Conservation (phyloP, 495 filamentous ascomycete genomes). For the Monascus purpureus region DNA sequence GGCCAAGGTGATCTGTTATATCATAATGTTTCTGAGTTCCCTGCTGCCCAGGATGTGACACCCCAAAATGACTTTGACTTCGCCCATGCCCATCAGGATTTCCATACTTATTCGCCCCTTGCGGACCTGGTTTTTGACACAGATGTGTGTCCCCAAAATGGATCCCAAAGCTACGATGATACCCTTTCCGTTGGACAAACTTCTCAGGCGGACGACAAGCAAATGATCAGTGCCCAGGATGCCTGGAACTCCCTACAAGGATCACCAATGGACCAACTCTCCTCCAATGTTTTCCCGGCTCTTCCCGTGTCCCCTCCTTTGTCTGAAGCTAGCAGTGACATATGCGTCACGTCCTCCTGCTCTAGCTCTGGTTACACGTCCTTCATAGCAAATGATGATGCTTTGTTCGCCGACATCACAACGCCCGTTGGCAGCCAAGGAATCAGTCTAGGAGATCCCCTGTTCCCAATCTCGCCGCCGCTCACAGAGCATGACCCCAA, state of each 20-base stretch:
- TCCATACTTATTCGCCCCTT: constrained; percentile 21
- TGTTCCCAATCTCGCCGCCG: constrained; percentile 27
- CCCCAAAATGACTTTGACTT: constrained; percentile 31
- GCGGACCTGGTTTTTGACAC: constrained; percentile 33
- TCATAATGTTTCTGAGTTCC: constrained; percentile 26
- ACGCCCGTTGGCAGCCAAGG: constrained; percentile 23
- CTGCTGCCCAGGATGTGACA: constrained; percentile 24
- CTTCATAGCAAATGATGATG: constrained; percentile 26
- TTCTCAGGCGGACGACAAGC: constrained; percentile 28
- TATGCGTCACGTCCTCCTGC: constrained; percentile 31
- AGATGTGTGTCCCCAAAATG: constrained; percentile 25
- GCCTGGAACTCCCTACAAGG: constrained; percentile 30
- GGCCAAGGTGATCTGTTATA: constrained; percentile 34
- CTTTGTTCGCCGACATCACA: constrained; percentile 24
- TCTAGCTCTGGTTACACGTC: constrained; percentile 28
- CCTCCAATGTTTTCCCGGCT: constrained; percentile 23
- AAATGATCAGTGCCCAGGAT: constrained; percentile 21
- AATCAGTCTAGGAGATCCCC: constrained; percentile 27
- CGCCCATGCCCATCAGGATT: constrained; percentile 14
- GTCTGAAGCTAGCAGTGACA: constrained; percentile 33
- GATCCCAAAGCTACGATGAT: constrained; percentile 25
- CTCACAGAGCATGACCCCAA: constrained; percentile 31
- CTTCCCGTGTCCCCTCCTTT: constrained; percentile 32
- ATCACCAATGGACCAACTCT: constrained; percentile 25
- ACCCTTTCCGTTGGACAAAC: constrained; percentile 26